Evolutionary conservation across 2,329 filamentous ascomycete genomes (phyloP).

Genomic region (Cladosporium sp.): DNA sequence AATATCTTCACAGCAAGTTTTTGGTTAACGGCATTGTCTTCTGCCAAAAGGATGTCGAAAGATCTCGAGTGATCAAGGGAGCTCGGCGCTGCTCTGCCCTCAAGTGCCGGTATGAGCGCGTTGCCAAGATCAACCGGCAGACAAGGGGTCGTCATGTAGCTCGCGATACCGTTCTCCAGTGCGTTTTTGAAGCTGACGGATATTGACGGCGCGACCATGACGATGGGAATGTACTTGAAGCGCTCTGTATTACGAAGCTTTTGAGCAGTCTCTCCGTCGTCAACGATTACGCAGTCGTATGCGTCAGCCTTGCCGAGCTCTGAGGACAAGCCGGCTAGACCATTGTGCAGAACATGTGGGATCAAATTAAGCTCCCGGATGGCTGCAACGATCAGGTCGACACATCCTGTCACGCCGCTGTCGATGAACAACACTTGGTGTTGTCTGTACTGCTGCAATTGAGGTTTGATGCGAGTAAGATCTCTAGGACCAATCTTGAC

Average conservation of each 20-base stretch:
- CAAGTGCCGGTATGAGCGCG: slow-evolving; percentile 90
- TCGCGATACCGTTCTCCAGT: slow-evolving; percentile 92
- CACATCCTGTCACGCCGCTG: slow-evolving; percentile 75
- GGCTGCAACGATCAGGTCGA: slow-evolving; percentile 72
- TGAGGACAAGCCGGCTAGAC: slow-evolving; percentile 53
- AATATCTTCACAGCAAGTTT: slow-evolving; percentile 93
- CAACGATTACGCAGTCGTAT: slow-evolving; percentile 94
- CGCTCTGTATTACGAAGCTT: slow-evolving; percentile 81
- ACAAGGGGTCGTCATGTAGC: slow-evolving; percentile 97
- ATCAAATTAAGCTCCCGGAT: slow-evolving; percentile 73
- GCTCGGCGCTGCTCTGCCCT: slow-evolving; percentile 86
- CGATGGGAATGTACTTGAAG: slow-evolving; percentile 96
- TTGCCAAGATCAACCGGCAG: slow-evolving; percentile 91
- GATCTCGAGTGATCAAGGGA: slow-evolving; percentile 92
- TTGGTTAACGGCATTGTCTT: slow-evolving; percentile 98
- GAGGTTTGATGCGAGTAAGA: slow-evolving; percentile 71
- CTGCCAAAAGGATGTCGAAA: slow-evolving; percentile 89
- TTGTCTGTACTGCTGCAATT: slow-evolving; percentile 83
- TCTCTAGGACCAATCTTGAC: slow-evolving; percentile 81
- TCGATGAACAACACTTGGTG: slow-evolving; percentile 94
- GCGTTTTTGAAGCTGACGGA: slow-evolving; percentile 91
- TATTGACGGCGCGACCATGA: slow-evolving; percentile 82
- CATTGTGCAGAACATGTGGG: slow-evolving; percentile 75
- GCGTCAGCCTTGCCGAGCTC: slow-evolving; percentile 54
- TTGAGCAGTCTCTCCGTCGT: slow-evolving; percentile 87